phyloP scores from a whole-genome alignment of 2,329 filamentous ascomycete species.

The Alternaria brassicicola region DNA sequence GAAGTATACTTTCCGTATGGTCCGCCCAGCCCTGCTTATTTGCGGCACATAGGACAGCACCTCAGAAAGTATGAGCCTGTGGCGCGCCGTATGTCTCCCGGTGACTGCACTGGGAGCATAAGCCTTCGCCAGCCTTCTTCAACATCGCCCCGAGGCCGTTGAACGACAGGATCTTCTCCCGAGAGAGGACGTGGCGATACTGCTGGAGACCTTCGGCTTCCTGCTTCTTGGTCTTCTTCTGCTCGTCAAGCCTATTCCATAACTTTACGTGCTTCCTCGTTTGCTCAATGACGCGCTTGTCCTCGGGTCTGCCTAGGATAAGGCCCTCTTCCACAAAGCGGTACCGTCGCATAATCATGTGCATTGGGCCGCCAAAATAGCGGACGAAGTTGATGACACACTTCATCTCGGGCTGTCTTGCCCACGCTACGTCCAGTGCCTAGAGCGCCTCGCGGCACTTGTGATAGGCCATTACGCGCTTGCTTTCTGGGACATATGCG shows the following conservation, averaged over 20 bases:
- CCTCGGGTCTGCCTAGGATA: not conserved
- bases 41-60: not conserved
- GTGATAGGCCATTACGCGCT: constrained; percentile 26
- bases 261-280: constrained; percentile 3
- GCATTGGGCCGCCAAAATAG: constrained; percentile 6
- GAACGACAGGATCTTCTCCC: not conserved
- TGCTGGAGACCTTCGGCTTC: not conserved
- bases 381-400: constrained; percentile 11
- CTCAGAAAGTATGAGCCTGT: not conserved
- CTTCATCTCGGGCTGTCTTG: not conserved
- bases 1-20: not conserved
- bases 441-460: constrained; percentile 7
- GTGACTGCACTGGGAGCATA: not conserved
- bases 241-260: not conserved
- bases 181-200: not conserved
- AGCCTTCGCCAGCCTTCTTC: not conserved
- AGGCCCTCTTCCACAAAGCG: constrained; percentile 10
- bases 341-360: constrained; percentile 13
- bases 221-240: not conserved
- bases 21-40: not conserved
- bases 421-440: constrained; percentile 6
- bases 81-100: not conserved
- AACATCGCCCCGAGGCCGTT: not conserved
- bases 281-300: not conserved
- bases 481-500: constrained; percentile 31